Conservation (phyloP, 441 rosid genomes). For the Erysimum pusillum region DNA sequence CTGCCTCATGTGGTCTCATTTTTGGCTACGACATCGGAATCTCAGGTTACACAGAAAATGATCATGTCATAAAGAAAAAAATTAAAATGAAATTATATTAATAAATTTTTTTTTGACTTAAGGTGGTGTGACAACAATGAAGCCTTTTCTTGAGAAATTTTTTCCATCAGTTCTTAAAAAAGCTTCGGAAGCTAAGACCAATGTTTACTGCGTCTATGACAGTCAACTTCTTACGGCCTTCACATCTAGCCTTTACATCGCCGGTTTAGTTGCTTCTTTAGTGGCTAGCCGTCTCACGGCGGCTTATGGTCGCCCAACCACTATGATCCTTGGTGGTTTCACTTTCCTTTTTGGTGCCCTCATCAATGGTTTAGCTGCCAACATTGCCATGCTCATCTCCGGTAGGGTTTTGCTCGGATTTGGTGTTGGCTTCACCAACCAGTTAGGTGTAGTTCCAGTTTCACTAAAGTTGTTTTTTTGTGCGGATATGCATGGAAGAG, state of each 20-base stretch:
- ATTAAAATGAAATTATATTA: background rate
- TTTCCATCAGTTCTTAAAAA: constrained; percentile 70
- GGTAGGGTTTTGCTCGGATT: constrained; percentile 86
- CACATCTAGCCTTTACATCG: constrained; percentile 80
- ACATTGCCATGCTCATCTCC: constrained; percentile 71
- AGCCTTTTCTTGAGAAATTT: constrained; percentile 76
- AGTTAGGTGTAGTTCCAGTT: constrained; percentile 50
- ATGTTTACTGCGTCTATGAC: constrained; percentile 66
- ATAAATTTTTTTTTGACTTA: background rate
- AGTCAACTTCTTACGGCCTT: constrained; percentile 72
- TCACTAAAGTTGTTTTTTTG: background rate
- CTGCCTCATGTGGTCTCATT: constrained; percentile 81
- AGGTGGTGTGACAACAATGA: constrained; percentile 93
- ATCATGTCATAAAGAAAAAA: background rate
- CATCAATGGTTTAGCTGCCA: constrained; percentile 72
- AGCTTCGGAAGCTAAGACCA: constrained; percentile 57
- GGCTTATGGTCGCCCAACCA: constrained; percentile 65
- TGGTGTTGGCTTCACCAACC: constrained; percentile 91
- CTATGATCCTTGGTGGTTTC: constrained; percentile 71
- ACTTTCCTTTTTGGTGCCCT: constrained; percentile 76
- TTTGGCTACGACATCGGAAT: constrained; percentile 88
- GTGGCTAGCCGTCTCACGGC: constrained; percentile 70
- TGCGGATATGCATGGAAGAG: background rate
- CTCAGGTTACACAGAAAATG: constrained; percentile 55
- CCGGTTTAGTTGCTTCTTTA: constrained; percentile 74